phyloP scores from a whole-genome alignment of 176 grass and related monocot genomes.

The Eremochloa ophiuroides region DNA sequence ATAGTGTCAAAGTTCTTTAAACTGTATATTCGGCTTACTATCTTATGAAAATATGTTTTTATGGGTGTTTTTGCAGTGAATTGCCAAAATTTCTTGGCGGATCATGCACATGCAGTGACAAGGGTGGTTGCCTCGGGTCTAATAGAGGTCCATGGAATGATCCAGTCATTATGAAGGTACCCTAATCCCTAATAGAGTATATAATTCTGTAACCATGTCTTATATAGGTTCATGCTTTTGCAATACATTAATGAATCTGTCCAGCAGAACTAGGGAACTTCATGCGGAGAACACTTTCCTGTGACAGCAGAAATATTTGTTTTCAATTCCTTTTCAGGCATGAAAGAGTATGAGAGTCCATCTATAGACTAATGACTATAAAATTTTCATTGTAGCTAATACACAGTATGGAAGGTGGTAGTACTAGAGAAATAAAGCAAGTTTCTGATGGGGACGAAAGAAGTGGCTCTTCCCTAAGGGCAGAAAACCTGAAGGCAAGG shows the following conservation, averaged over 20 bases:
- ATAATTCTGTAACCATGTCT: neutral
- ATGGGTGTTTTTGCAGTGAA: constrained; percentile 45
- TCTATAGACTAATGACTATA: neutral
- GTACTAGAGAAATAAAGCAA: constrained; percentile 39
- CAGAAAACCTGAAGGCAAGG: constrained; percentile 58
- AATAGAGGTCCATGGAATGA: constrained; percentile 92
- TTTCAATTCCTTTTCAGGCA: neutral
- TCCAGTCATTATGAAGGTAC: constrained; percentile 59
- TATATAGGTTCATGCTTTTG: neutral
- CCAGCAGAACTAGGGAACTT: neutral
- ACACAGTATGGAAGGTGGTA: constrained; percentile 36
- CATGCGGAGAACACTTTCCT: neutral
- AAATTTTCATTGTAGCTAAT: constrained; percentile 42
- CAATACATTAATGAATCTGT: neutral
- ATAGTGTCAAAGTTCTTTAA: neutral
- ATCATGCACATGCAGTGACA: constrained; percentile 56
- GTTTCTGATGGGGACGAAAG: constrained; percentile 43
- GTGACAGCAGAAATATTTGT: neutral
- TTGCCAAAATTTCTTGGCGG: constrained; percentile 83
- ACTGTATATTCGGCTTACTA: neutral
- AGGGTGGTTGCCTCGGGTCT: constrained; percentile 73
- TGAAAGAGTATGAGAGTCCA: neutral
- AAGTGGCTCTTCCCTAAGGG: constrained; percentile 36
- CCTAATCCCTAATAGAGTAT: neutral
- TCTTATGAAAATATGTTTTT: neutral